Evolutionary conservation across 257 asterid genomes (phyloP), one percentile per base, ranked within the genome.

Genomic region (Knoxia roxburghii): DNA sequence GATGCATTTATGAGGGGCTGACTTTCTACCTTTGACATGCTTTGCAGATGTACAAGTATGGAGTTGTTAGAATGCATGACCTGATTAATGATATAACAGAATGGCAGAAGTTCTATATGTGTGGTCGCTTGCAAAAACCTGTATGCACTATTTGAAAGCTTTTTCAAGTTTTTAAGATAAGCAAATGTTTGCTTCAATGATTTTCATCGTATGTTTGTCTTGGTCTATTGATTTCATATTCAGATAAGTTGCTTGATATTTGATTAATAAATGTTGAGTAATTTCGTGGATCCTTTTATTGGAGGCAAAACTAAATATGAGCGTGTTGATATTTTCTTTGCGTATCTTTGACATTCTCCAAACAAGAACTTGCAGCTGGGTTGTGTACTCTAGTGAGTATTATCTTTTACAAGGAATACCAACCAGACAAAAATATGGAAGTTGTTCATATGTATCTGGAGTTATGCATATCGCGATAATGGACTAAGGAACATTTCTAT

Each of bases 111-210:
- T 89, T 87, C 70, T 92, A 92, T 76, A 76, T 87, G 50, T 82
- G 97, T 70, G 97, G 98, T 54, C 97, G 97, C 70, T 67, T 89
- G 75, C 97, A 89, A 75, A 92, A 89, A 83, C 98, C 96, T 11
- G 97, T 88, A 84, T 68, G 85, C 61, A 33, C 65, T 37, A 24
- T 21, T 30, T 24, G 18, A 24, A 29, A 32, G 62, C n/a, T n/a
- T 68, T 4, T n/a, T 37, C 41, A 37, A n/a, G n/a, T n/a, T n/a
- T n/a, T n/a, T n/a, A n/a, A n/a, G n/a, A n/a, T n/a, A n/a, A n/a
- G n/a, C n/a, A n/a, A n/a, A n/a, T n/a, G n/a, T n/a, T n/a, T n/a
- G 41, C 9, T 3, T 37, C 41, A 37, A 37, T 37, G 9, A 37
- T 37, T 9, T 37, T 9, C 5, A 10, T 24, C 33, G 10, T 23